These are phyloP conservation scores for Yarrowia osloensis DNA, from an alignment of 805 yeast species.

Conservation along the genomic window DNA sequence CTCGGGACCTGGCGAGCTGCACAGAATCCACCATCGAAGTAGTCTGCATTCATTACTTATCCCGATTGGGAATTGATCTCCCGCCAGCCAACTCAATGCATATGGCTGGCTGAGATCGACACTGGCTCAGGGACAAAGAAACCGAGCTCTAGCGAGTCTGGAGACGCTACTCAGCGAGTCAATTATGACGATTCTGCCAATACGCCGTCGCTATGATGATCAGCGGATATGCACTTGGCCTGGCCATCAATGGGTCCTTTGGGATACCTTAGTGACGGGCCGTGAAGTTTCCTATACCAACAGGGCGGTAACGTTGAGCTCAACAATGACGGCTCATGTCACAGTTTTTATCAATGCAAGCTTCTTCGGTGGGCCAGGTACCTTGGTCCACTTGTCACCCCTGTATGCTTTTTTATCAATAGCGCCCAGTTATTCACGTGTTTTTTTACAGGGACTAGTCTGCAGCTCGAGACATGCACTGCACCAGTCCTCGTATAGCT, in stretches of 20 bases:
- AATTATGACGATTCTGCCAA: neutral
- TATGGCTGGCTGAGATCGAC: conserved; percentile 14
- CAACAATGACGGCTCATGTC: neutral
- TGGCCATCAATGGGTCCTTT: conserved; percentile 2
- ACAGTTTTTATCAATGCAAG: neutral
- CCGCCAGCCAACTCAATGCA: conserved; percentile 12
- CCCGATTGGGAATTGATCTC: conserved; percentile 4
- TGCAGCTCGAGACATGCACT: neutral
- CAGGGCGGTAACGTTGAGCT: neutral
- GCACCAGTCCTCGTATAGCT: neutral
- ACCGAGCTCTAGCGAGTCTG: neutral
- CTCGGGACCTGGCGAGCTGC: neutral
- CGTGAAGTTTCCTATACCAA: neutral
- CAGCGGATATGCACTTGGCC: neutral
- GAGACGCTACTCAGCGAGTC: neutral
- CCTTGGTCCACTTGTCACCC: neutral
- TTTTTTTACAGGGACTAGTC: neutral
- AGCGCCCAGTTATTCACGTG: neutral
- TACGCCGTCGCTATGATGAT: neutral
- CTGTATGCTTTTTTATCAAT: neutral
- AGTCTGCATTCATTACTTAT: neutral
- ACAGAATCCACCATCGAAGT: neutral
- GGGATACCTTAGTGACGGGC: neutral
- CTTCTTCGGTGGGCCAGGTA: neutral
- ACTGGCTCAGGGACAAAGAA: neutral